Percentiles rank a stretch among this genome's conserved stretches.
Conservation (phyloP, 2,329 filamentous ascomycete genomes). For the Fusarium avenaceum region DNA sequence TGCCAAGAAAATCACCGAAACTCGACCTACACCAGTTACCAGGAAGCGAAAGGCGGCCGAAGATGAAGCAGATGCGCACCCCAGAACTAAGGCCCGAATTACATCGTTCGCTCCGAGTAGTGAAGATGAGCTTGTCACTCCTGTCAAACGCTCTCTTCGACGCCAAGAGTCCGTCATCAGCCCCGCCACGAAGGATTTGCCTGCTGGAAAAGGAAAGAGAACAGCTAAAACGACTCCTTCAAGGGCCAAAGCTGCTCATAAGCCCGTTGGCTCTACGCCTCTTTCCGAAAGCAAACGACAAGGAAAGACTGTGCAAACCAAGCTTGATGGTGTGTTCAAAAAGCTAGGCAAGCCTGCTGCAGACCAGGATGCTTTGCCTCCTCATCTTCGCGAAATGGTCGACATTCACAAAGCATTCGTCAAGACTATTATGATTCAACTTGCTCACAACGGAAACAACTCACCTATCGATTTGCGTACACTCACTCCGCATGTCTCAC, state of each 20-base stretch:
- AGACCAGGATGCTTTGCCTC: slow-evolving; percentile 57
- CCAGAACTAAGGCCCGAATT: slow-evolving; percentile 46
- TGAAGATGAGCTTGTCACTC: slow-evolving; percentile 47
- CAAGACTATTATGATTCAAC: slow-evolving; percentile 76
- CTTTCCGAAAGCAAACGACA: slow-evolving; percentile 51
- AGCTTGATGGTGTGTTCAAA: slow-evolving; percentile 59
- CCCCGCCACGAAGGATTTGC: slow-evolving; percentile 12
- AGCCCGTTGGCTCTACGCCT: slow-evolving; percentile 51
- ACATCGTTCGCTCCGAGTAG: slow-evolving; percentile 54
- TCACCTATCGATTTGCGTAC: slow-evolving; percentile 73
- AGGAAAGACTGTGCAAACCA: slow-evolving; percentile 51
- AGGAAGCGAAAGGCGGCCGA: slow-evolving; percentile 58
- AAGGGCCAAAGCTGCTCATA: slow-evolving; percentile 50
- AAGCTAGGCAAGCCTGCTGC: slow-evolving; percentile 48
- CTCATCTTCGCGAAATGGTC: slow-evolving; percentile 70
- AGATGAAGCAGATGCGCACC: slow-evolving; percentile 47
- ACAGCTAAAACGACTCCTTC: slow-evolving; percentile 50
- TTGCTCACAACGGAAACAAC: slow-evolving; percentile 74
- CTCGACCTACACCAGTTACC: slow-evolving; percentile 36
- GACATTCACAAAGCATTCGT: slow-evolving; percentile 76
- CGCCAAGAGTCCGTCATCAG: slow-evolving; percentile 42
- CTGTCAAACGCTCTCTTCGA: slow-evolving; percentile 50
- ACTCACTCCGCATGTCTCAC: slow-evolving; percentile 73
- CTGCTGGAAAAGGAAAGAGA: slow-evolving; percentile 51
- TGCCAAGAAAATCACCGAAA: slow-evolving; percentile 55